Evolutionary conservation across 2,329 filamentous ascomycete genomes (phyloP), one percentile per base, ranked within the genome.

Genomic region (Massarina eburnea): DNA sequence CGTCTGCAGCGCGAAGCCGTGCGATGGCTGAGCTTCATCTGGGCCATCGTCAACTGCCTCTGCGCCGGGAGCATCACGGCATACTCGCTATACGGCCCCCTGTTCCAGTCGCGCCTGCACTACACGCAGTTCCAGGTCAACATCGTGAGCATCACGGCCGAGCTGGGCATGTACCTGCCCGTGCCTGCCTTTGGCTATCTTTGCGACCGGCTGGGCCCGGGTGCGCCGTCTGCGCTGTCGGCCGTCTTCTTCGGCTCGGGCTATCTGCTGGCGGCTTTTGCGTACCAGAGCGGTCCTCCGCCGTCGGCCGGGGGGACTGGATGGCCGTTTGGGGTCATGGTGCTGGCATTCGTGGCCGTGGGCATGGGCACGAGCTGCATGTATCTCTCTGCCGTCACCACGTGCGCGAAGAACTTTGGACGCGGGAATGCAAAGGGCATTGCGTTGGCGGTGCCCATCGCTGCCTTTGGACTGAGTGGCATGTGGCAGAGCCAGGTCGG

Each of bases 401-500:
- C 92, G 0, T 96, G 91, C 64, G 94, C 94, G 27, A 99, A 99
- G 82, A 99, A 97, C 73, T 99, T 97, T 72, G 91, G 91, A 39
- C 84, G 87, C 49, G 90, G 91, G 3, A 88, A 86, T 62, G 86
- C 95, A 62, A 87, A 92, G 61, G 94, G 94, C 0, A 74, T 99
- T 40, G 92, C 95, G 49, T 78, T 99, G 44, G 91, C 92, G 1
- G 79, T 89, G 48, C 94, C 94, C 1, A 96, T 97, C 67, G 90
- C 94, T 0, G 86, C 89, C 6, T 96, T 96, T 67, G 94, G 94
- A 0, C 71, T 99, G 45, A 96, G 91, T 64, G 91, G 91, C 38
- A 92, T 99, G 87, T 95, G 94, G 88, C 80, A 94, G 72, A 95
- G 90, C 60, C 92, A 97, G 73, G 74, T 95, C 19, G 92, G 86